Conservation (phyloP, 306 rosid genomes). For the Cyclanthera cordifolia region DNA sequence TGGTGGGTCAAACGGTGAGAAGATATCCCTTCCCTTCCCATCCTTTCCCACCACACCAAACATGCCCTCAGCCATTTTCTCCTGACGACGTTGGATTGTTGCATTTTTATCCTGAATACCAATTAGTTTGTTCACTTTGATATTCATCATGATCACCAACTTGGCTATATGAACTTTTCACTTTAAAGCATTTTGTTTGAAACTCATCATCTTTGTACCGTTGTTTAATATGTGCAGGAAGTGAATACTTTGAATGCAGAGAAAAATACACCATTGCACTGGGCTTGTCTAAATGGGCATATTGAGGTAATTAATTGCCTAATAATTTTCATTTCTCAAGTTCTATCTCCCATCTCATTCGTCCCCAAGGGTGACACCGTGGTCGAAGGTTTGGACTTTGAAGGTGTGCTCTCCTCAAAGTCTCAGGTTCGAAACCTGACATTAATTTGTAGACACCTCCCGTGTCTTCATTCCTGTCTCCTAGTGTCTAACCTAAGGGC, state of each 20-base stretch:
- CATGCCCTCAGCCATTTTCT: too few relatives aligned
- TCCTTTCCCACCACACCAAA: too few relatives aligned
- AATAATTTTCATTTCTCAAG: not conserved
- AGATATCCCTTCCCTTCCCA: too few relatives aligned
- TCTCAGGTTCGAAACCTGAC: too few relatives aligned
- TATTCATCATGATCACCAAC: not conserved
- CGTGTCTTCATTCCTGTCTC: too few relatives aligned
- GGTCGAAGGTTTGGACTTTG: too few relatives aligned
- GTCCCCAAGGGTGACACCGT: too few relatives aligned
- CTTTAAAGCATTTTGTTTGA: not conserved
- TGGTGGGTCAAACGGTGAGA: too few relatives aligned
- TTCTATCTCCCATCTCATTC: not conserved
- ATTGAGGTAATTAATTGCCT: constrained; percentile 45
- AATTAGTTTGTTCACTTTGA: not conserved
- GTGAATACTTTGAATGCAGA: constrained; percentile 62
- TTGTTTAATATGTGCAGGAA: constrained; percentile 34
- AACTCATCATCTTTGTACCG: not conserved
- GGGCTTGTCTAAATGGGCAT: constrained; percentile 99
- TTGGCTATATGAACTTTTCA: not conserved
- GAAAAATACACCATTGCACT: constrained; percentile 78
- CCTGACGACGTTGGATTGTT: not conserved
- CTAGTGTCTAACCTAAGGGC: too few relatives aligned
- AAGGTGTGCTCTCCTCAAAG: too few relatives aligned
- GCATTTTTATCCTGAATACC: not conserved
- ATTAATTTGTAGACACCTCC: too few relatives aligned